Percentiles rank a stretch among this genome's conserved stretches.
These are phyloP conservation scores for Fusarium setosum DNA, from an alignment of 2,329 filamentous ascomycete species.

Conservation along the genomic window DNA sequence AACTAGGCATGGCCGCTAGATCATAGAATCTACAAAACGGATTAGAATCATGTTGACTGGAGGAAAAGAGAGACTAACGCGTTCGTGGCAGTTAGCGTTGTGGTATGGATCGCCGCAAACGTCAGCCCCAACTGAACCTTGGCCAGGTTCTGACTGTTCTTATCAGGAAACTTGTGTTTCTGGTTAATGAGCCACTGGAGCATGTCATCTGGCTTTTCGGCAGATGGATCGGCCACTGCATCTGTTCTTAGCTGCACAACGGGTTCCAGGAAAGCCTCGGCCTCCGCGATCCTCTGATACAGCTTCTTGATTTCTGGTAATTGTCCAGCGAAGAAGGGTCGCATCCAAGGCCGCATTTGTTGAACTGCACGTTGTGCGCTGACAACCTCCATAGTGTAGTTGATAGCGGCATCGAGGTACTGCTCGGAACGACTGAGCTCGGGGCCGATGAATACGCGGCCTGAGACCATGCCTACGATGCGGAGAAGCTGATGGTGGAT, in stretches of 20 bases:
- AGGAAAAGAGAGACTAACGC: constrained; percentile 44
- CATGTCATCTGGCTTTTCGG: constrained; percentile 57
- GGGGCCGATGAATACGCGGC: constrained; percentile 59
- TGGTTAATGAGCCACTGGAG: constrained; percentile 59
- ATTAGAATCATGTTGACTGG: neutral
- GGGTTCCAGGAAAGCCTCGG: constrained; percentile 50
- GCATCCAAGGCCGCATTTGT: constrained; percentile 44
- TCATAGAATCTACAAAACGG: constrained; percentile 56
- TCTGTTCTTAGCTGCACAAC: constrained; percentile 47
- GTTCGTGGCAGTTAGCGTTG: constrained; percentile 57
- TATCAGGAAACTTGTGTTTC: constrained; percentile 47
- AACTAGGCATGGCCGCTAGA: constrained; percentile 61
- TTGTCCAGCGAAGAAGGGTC: constrained; percentile 46
- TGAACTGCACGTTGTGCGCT: constrained; percentile 46
- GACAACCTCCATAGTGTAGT: constrained; percentile 58
- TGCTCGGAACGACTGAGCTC: constrained; percentile 57
- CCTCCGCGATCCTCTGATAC: constrained; percentile 45
- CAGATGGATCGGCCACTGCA: constrained; percentile 10
- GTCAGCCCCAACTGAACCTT: constrained; percentile 56
- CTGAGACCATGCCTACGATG: constrained; percentile 59
- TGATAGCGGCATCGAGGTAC: constrained; percentile 60
- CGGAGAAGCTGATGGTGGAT: constrained; percentile 55
- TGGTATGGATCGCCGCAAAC: constrained; percentile 65
- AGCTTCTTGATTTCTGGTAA: constrained; percentile 51
- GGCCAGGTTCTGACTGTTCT: constrained; percentile 51